phyloP scores from a whole-genome alignment of 139 green algal genomes.

The Desmodesmus armatus region DNA sequence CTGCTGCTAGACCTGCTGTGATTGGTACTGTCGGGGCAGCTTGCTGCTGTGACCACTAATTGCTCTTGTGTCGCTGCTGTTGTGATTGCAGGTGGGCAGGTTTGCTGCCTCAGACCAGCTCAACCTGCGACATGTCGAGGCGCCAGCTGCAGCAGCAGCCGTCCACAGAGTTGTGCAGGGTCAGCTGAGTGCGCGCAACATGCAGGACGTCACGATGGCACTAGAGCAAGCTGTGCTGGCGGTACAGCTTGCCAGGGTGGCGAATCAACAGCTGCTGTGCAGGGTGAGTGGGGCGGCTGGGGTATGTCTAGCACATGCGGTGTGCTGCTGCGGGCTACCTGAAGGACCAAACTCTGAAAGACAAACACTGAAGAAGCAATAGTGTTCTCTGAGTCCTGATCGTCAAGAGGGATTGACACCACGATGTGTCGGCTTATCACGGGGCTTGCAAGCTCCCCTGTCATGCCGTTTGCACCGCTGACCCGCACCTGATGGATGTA shows the following conservation, averaged over 20 bases:
- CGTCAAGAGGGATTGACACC: too few species aligned
- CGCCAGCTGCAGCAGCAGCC: background rate
- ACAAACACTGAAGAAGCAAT: background rate
- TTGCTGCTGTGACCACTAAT: too few species aligned
- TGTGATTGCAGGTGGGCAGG: conserved; percentile 2
- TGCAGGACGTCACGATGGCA: background rate
- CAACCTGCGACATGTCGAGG: background rate
- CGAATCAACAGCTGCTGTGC: too few species aligned
- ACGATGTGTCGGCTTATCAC: too few species aligned
- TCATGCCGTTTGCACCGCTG: too few species aligned
- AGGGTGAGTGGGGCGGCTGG: too few species aligned
- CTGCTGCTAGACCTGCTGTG: background rate
- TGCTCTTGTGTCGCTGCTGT: too few species aligned
- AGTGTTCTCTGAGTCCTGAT: background rate
- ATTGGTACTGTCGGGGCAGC: too few species aligned
- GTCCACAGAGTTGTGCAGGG: too few species aligned
- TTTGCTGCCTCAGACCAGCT: background rate
- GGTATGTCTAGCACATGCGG: background rate
- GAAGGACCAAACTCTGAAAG: too few species aligned
- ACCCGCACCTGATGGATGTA: too few species aligned
- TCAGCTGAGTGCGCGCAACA: background rate
- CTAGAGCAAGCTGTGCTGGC: background rate
- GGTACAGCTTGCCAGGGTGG: background rate
- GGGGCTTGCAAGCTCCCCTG: too few species aligned
- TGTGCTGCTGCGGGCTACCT: background rate